These are phyloP conservation scores for Cytospora piceae DNA, from an alignment of 2,329 filamentous ascomycete genomes.

Conservation along the genomic window DNA sequence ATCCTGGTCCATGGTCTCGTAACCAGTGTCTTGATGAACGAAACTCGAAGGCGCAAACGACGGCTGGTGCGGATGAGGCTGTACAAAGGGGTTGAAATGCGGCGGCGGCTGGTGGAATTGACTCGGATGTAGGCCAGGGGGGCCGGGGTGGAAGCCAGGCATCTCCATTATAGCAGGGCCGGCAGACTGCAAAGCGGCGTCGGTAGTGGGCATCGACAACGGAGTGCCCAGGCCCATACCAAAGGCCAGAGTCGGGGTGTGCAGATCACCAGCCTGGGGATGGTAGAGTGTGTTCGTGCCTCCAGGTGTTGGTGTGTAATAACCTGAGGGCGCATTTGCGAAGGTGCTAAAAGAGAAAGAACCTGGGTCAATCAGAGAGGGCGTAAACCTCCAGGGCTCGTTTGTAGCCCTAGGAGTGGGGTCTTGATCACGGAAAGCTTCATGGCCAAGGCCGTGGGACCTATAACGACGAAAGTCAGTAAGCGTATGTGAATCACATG, in stretches of 20 bases:
- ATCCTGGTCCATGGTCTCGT: slow-evolving; percentile 79
- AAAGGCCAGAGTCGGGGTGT: slow-evolving; percentile 76
- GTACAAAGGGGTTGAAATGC: slow-evolving; percentile 73
- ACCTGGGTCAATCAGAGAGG: slow-evolving; percentile 84
- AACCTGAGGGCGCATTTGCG: slow-evolving; percentile 77
- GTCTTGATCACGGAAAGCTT: slow-evolving; percentile 70
- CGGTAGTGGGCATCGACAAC: slow-evolving; percentile 74
- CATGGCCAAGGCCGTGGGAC: slow-evolving; percentile 44
- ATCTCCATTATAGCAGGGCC: slow-evolving; percentile 66
- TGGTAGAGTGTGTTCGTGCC: slow-evolving; percentile 82
- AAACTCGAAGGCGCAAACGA: slow-evolving; percentile 80
- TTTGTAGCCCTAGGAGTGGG: slow-evolving; percentile 79
- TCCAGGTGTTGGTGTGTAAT: slow-evolving; percentile 87
- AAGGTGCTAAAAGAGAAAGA: slow-evolving; percentile 81
- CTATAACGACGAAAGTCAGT: slow-evolving; percentile 45
- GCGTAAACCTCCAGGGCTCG: slow-evolving; percentile 86
- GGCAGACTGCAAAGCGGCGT: slow-evolving; percentile 65
- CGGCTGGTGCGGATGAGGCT: slow-evolving; percentile 58
- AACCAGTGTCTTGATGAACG: slow-evolving; percentile 77
- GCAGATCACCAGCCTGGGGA: slow-evolving; percentile 81
- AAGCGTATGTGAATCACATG: not conserved
- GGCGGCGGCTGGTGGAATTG: slow-evolving; percentile 66
- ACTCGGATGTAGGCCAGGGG: slow-evolving; percentile 44
- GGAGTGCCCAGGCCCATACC: slow-evolving; percentile 81
- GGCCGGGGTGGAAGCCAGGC: slow-evolving; percentile 62